These are phyloP conservation scores for Chlorella sp. DNA, from an alignment of 139 green algal species.

Conservation along the genomic window DNA sequence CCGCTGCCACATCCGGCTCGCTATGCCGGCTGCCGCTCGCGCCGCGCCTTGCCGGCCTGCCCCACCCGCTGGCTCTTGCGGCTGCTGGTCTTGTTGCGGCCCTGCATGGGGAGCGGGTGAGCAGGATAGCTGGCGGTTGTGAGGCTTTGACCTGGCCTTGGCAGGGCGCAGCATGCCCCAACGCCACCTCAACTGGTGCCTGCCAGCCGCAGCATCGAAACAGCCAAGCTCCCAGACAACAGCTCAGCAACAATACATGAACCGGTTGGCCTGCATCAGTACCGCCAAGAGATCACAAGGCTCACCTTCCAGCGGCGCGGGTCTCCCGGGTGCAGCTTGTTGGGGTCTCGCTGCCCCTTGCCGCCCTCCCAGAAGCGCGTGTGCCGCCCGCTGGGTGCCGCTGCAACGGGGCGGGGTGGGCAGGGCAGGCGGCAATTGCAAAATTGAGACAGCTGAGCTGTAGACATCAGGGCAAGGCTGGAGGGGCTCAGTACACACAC, in stretches of 20 bases:
- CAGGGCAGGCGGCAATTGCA: no score
- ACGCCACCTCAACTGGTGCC: neutral
- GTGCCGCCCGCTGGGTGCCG: constrained; percentile 29
- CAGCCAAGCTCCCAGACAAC: no score
- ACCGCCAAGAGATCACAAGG: no score
- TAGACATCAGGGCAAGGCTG: no score
- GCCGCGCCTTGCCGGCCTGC: constrained; percentile 18
- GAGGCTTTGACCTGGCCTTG: no score
- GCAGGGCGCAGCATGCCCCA: no score
- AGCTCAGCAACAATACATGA: no score
- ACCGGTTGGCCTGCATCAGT: no score
- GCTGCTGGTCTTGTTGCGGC: constrained; percentile 27
- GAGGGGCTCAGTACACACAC: no score
- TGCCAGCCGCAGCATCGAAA: neutral
- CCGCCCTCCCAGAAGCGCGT: constrained; percentile 65
- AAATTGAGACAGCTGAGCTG: no score
- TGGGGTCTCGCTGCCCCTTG: constrained; percentile 30
- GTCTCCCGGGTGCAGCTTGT: constrained; percentile 19
- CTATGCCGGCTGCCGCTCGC: neutral
- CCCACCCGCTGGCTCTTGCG: constrained; percentile 31
- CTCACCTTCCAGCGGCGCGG: constrained; percentile 1
- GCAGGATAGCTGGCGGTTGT: no score
- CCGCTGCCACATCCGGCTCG: no score
- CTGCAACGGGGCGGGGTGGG: neutral
- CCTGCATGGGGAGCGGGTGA: neutral